Evolutionary conservation across 2,329 filamentous ascomycete genomes (phyloP).

Genomic region (Apiospora sp.): DNA sequence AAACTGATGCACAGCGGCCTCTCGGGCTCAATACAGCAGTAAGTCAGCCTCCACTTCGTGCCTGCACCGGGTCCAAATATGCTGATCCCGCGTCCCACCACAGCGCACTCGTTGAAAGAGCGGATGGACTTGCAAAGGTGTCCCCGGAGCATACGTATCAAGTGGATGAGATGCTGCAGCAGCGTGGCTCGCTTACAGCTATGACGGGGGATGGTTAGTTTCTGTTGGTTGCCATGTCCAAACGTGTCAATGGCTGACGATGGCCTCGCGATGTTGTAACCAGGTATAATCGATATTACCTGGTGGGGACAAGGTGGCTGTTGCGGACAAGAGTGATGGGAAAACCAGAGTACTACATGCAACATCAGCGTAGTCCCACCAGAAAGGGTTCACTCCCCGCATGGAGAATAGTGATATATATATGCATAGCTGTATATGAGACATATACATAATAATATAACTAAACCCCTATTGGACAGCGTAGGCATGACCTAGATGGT

Average conservation of each 20-base stretch:
- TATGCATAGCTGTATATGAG: too few relatives aligned
- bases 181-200: slow-evolving; percentile 75
- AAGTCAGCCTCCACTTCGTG: neutral
- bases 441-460: too few relatives aligned
- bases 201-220: slow-evolving; percentile 72
- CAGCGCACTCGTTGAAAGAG: slow-evolving; percentile 77
- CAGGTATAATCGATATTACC: slow-evolving; percentile 37
- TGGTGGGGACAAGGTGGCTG: slow-evolving; percentile 41
- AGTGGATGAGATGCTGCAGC: slow-evolving; percentile 78
- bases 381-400: too few relatives aligned
- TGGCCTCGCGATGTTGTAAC: slow-evolving; percentile 32
- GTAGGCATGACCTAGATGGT: too few relatives aligned
- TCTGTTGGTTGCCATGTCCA: neutral
- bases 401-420: too few relatives aligned
- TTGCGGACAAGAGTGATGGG: slow-evolving; percentile 29
- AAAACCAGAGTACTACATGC: too few relatives aligned
- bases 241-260: neutral
- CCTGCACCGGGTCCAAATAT: neutral
- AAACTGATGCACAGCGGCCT: slow-evolving; percentile 67
- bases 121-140: slow-evolving; percentile 77
- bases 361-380: too few relatives aligned
- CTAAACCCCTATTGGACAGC: too few relatives aligned
- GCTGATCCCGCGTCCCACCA: slow-evolving; percentile 50
- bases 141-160: slow-evolving; percentile 81
- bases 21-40: neutral